Conservation (phyloP, 805 yeast genomes). For the Zygoascus flipseniorum region DNA sequence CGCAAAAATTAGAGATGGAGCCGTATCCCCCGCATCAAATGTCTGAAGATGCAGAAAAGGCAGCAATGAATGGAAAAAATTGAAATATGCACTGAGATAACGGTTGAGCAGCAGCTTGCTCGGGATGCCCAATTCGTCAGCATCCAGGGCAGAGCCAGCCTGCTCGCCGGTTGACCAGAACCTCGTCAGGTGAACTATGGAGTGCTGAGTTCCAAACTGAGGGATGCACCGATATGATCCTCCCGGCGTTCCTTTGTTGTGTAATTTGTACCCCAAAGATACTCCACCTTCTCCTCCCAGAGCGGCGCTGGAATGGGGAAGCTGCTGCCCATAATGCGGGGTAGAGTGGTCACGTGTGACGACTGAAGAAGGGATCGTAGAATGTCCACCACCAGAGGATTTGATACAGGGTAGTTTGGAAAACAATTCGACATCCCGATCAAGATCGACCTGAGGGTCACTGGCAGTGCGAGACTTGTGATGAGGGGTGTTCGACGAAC, state of each 20-base stretch:
- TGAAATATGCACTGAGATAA: slow-evolving; percentile 26
- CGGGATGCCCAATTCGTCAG: slow-evolving; percentile 7
- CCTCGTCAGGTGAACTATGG: slow-evolving; percentile 10
- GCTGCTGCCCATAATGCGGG: background rate
- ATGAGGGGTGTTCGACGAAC: background rate
- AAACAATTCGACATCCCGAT: background rate
- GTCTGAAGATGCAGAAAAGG: slow-evolving; percentile 29
- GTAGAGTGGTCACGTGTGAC: background rate
- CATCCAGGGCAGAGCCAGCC: background rate
- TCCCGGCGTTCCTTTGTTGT: background rate
- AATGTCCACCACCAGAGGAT: background rate
- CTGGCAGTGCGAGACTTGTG: background rate
- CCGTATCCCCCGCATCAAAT: slow-evolving; percentile 23
- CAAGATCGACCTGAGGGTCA: background rate
- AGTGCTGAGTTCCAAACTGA: slow-evolving; percentile 12
- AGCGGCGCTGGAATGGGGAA: background rate
- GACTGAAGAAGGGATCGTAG: background rate
- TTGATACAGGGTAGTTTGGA: background rate
- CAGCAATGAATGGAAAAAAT: slow-evolving; percentile 26
- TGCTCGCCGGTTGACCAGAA: slow-evolving; percentile 2
- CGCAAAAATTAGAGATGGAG: slow-evolving; percentile 26
- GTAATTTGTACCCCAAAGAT: background rate
- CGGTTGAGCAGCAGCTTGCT: slow-evolving; percentile 23
- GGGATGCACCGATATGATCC: slow-evolving; percentile 5
- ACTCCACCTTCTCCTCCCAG: background rate